phyloP scores from a whole-genome alignment of 2,329 filamentous ascomycete genomes.

The Botryotinia calthae region DNA sequence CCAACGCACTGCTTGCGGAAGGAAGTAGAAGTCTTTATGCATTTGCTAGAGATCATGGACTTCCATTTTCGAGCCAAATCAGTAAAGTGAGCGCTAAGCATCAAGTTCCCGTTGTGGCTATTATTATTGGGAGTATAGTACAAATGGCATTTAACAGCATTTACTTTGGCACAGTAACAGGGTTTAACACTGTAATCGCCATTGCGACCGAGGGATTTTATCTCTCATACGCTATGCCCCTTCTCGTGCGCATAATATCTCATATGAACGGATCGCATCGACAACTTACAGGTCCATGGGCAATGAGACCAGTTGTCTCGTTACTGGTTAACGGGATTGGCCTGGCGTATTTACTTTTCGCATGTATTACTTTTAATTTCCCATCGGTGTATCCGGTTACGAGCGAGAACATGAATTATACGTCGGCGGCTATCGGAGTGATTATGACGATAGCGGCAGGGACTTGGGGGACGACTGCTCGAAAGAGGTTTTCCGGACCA shows the following conservation, averaged over 20 bases:
- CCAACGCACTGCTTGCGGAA: slow-evolving; percentile 41
- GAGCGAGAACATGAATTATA: slow-evolving; percentile 57
- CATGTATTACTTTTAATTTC: slow-evolving; percentile 56
- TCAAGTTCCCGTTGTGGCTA: slow-evolving; percentile 49
- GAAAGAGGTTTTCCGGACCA: slow-evolving; percentile 51
- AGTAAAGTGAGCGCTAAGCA: slow-evolving; percentile 47
- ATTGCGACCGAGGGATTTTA: slow-evolving; percentile 59
- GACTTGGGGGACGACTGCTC: slow-evolving; percentile 52
- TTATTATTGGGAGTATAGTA: slow-evolving; percentile 47
- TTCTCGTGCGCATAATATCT: slow-evolving; percentile 50
- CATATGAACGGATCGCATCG: slow-evolving; percentile 44
- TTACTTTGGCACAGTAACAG: slow-evolving; percentile 54
- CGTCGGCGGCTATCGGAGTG: slow-evolving; percentile 53
- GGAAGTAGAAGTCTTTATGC: slow-evolving; percentile 44
- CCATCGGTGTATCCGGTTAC: slow-evolving; percentile 51
- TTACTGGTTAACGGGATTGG: slow-evolving; percentile 48
- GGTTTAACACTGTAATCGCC: slow-evolving; percentile 55
- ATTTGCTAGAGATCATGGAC: slow-evolving; percentile 51
- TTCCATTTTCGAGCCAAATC: slow-evolving; percentile 50
- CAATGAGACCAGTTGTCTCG: slow-evolving; percentile 41
- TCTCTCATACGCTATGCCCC: slow-evolving; percentile 55
- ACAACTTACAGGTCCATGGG: slow-evolving; percentile 43
- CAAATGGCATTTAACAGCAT: slow-evolving; percentile 55
- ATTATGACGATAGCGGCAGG: slow-evolving; percentile 50
- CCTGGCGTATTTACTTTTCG: slow-evolving; percentile 52